Conservation (phyloP, 192 early-diverging fungal genomes). For the Backusella circina region DNA sequence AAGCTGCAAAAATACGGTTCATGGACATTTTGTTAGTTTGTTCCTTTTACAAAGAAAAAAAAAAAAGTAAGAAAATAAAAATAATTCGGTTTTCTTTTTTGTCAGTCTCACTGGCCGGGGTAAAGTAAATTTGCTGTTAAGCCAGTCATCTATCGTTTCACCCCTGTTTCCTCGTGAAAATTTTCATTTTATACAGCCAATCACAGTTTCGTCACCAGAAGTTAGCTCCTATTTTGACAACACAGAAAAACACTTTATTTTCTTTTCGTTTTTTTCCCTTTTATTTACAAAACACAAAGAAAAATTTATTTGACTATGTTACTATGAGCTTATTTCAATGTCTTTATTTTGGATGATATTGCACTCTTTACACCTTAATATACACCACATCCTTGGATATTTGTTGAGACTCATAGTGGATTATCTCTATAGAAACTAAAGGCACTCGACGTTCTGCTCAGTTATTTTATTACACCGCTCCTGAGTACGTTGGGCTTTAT, state of each 20-base stretch:
- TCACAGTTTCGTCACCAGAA: background rate
- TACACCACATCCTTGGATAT: no score
- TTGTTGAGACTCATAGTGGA: no score
- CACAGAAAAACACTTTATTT: background rate
- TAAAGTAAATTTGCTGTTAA: background rate
- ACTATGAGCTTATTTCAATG: no score
- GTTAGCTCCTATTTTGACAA: background rate
- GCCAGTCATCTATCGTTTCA: background rate
- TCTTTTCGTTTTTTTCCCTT: no score
- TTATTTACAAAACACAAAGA: no score
- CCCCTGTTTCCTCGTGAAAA: background rate
- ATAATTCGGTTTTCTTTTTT: background rate
- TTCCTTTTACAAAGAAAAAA: background rate
- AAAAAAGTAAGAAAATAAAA: background rate
- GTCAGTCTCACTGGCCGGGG: background rate
- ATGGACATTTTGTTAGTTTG: background rate
- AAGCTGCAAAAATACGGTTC: slow-evolving; percentile 7
- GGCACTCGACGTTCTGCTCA: no score
- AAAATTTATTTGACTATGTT: no score
- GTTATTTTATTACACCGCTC: no score
- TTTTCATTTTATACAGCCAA: background rate
- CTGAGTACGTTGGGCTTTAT: no score
- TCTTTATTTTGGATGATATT: no score
- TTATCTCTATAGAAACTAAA: no score
- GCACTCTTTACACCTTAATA: no score